Base-by-base conservation (phyloP, 495 filamentous ascomycete genomes). In the Trypethelium eluteriae region DNA sequence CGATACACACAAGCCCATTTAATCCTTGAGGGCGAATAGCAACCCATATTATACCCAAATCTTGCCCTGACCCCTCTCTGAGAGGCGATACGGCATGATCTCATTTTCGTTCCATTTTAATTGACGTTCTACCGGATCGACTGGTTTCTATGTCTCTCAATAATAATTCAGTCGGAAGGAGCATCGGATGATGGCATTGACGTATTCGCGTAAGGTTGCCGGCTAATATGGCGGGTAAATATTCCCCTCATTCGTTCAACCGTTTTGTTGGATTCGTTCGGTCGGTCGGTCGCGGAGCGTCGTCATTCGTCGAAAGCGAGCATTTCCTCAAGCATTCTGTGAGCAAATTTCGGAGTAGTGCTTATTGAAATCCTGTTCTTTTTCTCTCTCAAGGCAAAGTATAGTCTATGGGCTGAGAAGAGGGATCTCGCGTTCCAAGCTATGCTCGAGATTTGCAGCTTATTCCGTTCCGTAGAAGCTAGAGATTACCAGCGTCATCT, bases 171-270 rank as follows among this genome's bases (percentile, higher is more conserved):
- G 53, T 59, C 25, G 53, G 25, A 35, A 7, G 14, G 36, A 36
- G 7, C 14, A 5, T 16, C 49, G 18, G 18, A 35, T 59, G 7
- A 36, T 53, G 3, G n/a, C 5, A 36, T 11, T 36, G 32, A 35
- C 49, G 49, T 35, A 9, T 11, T 36, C 32, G 2, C 36, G 34
- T 4, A 14, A 10, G 53, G 2, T 59, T 59, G 53, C 25, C 53
- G 53, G 53, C 53, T 59, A 59, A 59, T 35, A 36, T 3, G 32
- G 9, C 53, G 53, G 53, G 36, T 59, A 59, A 59, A 59, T 36
- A 59, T 25, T 25, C 25, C 25, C 25, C 25, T 25, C 25, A 25
- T 25, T 25, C 25, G 25, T 25, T 25, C 25, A 25, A 25, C 25
- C 25, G 25, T 25, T 25, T 25, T 25, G 25, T 25, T 25, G 25